A percentile compares a stretch with the other conserved stretches of the same genome.
Conservation (phyloP, 129 eudicot species). For the Chrysanthemum seticuspe region DNA sequence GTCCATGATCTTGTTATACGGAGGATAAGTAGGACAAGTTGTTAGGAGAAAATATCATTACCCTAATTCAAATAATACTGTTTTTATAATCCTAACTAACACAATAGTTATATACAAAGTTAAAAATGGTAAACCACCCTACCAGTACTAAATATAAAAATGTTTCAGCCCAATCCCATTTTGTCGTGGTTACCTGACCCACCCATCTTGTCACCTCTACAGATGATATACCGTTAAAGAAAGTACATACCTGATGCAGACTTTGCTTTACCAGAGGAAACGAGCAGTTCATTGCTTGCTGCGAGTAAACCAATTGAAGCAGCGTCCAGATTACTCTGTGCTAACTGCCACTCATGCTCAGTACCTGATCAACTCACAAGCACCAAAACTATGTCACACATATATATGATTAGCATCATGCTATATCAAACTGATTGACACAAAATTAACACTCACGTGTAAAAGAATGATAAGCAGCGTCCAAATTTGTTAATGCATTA, state of each 20-base stretch:
- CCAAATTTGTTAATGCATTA: conserved; percentile 72
- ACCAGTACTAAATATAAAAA: neutral
- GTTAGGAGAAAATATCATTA: no score
- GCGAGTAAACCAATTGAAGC: conserved; percentile 78
- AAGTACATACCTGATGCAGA: conserved; percentile 70
- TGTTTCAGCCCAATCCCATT: neutral
- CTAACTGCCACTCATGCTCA: conserved; percentile 89
- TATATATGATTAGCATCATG: neutral
- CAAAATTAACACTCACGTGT: conserved; percentile 56
- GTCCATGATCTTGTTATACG: no score
- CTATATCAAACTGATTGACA: conserved; percentile 9
- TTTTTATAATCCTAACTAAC: neutral
- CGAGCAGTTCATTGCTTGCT: conserved; percentile 74
- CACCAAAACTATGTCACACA: conserved; percentile 14
- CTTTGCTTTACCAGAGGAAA: conserved; percentile 76
- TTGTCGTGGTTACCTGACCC: neutral
- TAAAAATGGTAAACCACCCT: neutral
- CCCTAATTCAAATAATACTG: neutral
- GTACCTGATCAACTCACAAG: conserved; percentile 51
- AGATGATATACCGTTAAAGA: neutral
- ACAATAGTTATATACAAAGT: neutral
- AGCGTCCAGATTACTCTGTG: conserved; percentile 81
- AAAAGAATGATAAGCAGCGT: conserved; percentile 74
- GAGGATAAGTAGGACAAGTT: no score
- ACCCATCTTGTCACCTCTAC: neutral